These are phyloP conservation scores for Colletotrichum endophyticum DNA, from an alignment of 2,329 filamentous ascomycete genomes.

Conservation along the genomic window DNA sequence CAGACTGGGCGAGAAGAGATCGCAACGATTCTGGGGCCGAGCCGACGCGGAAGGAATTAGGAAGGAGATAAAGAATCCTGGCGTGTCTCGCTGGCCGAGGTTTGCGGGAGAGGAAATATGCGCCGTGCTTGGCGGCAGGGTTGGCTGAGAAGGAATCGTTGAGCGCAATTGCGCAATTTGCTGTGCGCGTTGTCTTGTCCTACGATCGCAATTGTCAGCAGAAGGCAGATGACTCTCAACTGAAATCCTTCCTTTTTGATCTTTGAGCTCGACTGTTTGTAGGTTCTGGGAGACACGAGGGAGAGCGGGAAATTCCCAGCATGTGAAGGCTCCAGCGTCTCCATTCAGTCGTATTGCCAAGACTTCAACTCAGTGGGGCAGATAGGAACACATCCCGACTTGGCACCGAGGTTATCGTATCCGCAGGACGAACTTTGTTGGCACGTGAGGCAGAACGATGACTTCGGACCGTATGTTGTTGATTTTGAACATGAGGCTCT, in stretches of 20 bases:
- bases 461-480: background rate
- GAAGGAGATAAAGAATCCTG: conserved; percentile 4
- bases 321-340: background rate
- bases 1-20: background rate
- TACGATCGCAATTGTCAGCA: background rate
- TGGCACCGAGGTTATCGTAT: background rate
- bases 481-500: background rate
- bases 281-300: background rate
- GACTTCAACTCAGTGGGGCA: background rate
- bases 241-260: background rate
- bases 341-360: background rate
- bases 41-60: background rate
- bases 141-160: background rate
- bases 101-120: background rate
- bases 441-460: background rate
- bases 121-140: background rate
- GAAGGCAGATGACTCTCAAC: fast-evolving
- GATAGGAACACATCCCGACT: background rate
- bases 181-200: background rate
- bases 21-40: background rate
- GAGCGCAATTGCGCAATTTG: background rate
- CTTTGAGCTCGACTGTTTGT: background rate
- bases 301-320: background rate
- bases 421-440: background rate
- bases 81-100: background rate